Evolutionary conservation across 305 asterid genomes (phyloP).

Genomic region (Fraxinus sp.): DNA sequence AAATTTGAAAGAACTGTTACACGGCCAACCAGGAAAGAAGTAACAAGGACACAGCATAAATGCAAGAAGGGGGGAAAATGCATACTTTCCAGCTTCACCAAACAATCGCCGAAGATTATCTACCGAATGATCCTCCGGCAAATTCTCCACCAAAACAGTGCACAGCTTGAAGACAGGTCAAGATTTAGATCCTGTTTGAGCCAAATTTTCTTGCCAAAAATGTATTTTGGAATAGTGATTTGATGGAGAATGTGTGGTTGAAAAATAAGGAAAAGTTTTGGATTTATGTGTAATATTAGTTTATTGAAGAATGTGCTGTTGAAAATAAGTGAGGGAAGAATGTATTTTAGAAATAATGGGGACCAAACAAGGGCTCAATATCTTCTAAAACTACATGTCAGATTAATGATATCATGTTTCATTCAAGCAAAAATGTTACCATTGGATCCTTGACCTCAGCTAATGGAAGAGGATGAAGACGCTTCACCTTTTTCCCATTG

Average conservation of each 20-base stretch:
- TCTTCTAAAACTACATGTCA: constrained; percentile 10
- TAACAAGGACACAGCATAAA: constrained; percentile 8
- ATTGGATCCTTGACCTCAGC: constrained; percentile 72
- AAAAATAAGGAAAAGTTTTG: too few relatives aligned
- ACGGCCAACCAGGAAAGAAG: neutral
- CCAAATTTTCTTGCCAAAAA: too few relatives aligned
- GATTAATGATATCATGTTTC: constrained; percentile 5
- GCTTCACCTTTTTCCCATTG: constrained; percentile 78
- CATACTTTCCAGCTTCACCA: constrained; percentile 92
- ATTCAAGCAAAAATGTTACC: constrained; percentile 43
- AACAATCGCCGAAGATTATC: constrained; percentile 74
- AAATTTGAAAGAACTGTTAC: constrained; percentile 26
- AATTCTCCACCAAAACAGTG: constrained; percentile 95
- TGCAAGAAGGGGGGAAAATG: neutral
- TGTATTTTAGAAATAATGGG: too few relatives aligned
- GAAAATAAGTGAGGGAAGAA: too few relatives aligned
- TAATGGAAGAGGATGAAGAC: constrained; percentile 67
- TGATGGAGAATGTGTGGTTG: too few relatives aligned
- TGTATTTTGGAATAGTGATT: too few relatives aligned
- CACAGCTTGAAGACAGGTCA: constrained; percentile 51
- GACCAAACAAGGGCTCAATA: neutral
- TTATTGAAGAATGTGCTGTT: too few relatives aligned
- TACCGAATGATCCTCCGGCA: constrained; percentile 87
- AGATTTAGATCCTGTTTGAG: constrained; percentile 6
- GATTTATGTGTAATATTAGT: too few relatives aligned